Evolutionary conservation across 768 basidiomycete genomes (phyloP), one percentile per base, ranked within the genome.

Genomic region (Vararia minispora): DNA sequence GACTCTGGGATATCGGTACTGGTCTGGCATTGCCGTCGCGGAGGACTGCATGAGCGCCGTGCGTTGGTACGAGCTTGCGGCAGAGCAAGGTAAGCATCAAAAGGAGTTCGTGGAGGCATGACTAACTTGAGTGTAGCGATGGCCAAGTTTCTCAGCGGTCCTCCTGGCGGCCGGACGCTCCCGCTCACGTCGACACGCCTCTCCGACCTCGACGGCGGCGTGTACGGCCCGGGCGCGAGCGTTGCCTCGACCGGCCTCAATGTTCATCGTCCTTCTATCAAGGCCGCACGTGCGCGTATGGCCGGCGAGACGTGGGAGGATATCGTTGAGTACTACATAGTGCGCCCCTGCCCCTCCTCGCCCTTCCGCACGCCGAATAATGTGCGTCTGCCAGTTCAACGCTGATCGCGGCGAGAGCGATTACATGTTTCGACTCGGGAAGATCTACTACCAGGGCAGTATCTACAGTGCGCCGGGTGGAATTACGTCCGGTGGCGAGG

Each of bases 231-330:
- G 12, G 91, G 94, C 33, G 89, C 94, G 2, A 92, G 89, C 41
- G 87, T 90, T 35, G 88, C 90, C 6, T 92, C 88, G 0, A 90
- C 89, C 0, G 88, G 87, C 2, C 41, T 72, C 16, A 87, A 84
- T 50, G 66, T 71, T 2, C 65, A 74, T 25, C 68, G 77, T 39
- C 74, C 90, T 11, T 81, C 82, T 12, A 80, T 94, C 47, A 81
- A 83, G 56, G 90, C 92, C 17, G 85, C 81, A 13, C 58, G 79
- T 23, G 80, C 89, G 22, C 75, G 76, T 25, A 80, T 80, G 4
- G 85, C 89, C 1, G 92, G 92, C 16, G 92, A 95, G 57, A 92
- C 87, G 11, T 91, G 90, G 84, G 79, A 85, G 44, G 87, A 95
- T 52, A 74, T 94, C 34, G 64, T 95, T 22, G 88, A 95, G 57